These are phyloP conservation scores for Globisporangium recalcitrans DNA, from an alignment of 352 stramenopile species.

Conservation along the genomic window DNA sequence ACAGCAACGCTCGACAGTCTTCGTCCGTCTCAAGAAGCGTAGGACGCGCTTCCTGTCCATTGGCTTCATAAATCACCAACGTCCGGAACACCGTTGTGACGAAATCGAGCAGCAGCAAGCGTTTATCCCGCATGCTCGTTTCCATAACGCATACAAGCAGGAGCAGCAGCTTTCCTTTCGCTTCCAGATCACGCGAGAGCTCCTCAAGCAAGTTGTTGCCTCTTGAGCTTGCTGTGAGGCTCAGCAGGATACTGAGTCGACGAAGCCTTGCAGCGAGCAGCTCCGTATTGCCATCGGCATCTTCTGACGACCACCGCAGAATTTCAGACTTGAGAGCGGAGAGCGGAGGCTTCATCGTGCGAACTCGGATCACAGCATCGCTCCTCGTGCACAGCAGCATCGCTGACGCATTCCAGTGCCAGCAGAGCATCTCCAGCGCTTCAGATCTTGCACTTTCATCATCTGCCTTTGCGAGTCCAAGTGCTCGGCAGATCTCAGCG, in stretches of 20 bases:
- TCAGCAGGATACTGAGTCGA: constrained; percentile 35
- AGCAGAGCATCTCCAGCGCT: constrained; percentile 34
- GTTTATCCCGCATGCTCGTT: not conserved
- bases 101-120: not conserved
- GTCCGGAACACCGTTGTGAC: not conserved
- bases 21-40: constrained; percentile 4
- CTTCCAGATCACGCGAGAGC: constrained; percentile 18
- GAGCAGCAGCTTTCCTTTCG: constrained; percentile 9
- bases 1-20: constrained; percentile 20
- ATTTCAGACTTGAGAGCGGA: constrained; percentile 12
- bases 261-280: constrained; percentile 28
- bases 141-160: constrained; percentile 3
- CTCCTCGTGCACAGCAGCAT: constrained; percentile 49
- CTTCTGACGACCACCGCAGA: not conserved
- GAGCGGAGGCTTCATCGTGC: constrained; percentile 19
- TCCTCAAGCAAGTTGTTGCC: constrained; percentile 4
- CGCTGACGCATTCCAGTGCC: constrained; percentile 53
- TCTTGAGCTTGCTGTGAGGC: constrained; percentile 12
- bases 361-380: constrained; percentile 20
- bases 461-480: not conserved
- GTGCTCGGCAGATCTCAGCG: not conserved
- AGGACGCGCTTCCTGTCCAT: not conserved
- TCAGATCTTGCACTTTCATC: constrained; percentile 2
- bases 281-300: not conserved
- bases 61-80: not conserved